Conservation (phyloP, 352 stramenopile species). For the Phytophthora sp. region DNA sequence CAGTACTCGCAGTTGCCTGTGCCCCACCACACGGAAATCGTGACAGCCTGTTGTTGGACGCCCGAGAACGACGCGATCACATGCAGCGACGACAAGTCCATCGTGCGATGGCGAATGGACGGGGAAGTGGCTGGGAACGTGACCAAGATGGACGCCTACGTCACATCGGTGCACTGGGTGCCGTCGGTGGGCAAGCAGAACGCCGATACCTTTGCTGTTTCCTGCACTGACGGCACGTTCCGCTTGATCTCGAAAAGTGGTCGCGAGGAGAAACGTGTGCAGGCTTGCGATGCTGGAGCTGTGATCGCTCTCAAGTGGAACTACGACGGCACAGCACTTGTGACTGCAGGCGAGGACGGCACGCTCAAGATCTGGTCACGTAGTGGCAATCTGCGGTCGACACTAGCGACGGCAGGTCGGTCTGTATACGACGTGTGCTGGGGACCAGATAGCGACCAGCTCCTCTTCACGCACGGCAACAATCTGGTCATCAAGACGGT, state of each 20-base stretch:
- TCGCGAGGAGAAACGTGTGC: slow-evolving; percentile 92
- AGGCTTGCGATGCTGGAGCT: slow-evolving; percentile 79
- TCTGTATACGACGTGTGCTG: slow-evolving; percentile 92
- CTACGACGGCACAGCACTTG: slow-evolving; percentile 91
- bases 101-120: slow-evolving; percentile 87
- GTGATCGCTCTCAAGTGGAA: slow-evolving; percentile 93
- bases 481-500: slow-evolving; percentile 93
- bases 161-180: slow-evolving; percentile 84
- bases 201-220: slow-evolving; percentile 87
- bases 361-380: slow-evolving; percentile 94
- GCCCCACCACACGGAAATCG: slow-evolving; percentile 83
- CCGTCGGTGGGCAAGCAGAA: slow-evolving; percentile 84
- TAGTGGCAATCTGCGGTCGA: slow-evolving; percentile 88
- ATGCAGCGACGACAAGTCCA: slow-evolving; percentile 86
- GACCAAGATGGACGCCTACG: slow-evolving; percentile 73
- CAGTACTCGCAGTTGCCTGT: slow-evolving; percentile 76
- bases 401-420: slow-evolving; percentile 77
- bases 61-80: slow-evolving; percentile 90
- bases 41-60: slow-evolving; percentile 88
- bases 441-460: slow-evolving; percentile 91
- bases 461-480: slow-evolving; percentile 88
- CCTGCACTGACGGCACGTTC: slow-evolving; percentile 92
- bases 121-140: slow-evolving; percentile 81
- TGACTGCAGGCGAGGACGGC: slow-evolving; percentile 92
- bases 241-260: slow-evolving; percentile 90